phyloP scores from a whole-genome alignment of 306 rosid genomes.

The Corylus avellana region DNA sequence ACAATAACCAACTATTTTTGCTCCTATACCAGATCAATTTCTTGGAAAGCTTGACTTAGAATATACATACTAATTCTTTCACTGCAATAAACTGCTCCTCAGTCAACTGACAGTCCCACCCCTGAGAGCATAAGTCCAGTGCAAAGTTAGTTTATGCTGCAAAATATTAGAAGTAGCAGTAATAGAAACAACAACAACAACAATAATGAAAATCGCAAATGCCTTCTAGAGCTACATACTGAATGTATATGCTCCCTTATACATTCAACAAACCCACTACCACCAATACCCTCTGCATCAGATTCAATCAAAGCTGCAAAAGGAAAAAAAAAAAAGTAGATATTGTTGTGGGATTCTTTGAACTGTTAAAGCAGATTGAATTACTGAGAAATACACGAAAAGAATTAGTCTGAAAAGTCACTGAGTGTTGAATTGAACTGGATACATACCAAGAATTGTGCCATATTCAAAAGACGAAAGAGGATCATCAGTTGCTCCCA shows the following conservation, averaged over 20 bases:
- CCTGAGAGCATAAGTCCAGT: conserved; percentile 54
- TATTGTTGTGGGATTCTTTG: conserved; percentile 24
- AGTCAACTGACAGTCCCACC: conserved; percentile 92
- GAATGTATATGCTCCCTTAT: conserved; percentile 96
- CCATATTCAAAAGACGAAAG: conserved; percentile 99
- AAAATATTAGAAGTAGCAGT: conserved; percentile 6
- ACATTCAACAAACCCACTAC: conserved; percentile 97
- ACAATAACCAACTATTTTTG: neutral
- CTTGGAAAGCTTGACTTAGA: neutral
- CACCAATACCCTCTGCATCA: conserved; percentile 99
- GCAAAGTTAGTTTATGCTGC: conserved; percentile 27
- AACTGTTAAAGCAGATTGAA: conserved; percentile 24
- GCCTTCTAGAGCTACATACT: conserved; percentile 53
- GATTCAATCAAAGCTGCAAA: conserved; percentile 97
- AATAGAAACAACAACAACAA: neutral
- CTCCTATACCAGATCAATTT: neutral
- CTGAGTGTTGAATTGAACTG: conserved; percentile 28
- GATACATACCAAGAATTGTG: conserved; percentile 81
- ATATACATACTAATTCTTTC: conserved; percentile 80
- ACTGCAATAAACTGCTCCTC: conserved; percentile 98
- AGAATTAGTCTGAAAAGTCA: conserved; percentile 7
- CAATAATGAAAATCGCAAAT: conserved; percentile 8
- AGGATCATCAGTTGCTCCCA: conserved; percentile 97
- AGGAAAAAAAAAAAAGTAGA: conserved; percentile 36
- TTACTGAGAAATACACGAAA: conserved; percentile 25